Percentiles rank a stretch among this genome's conserved stretches.
These are phyloP conservation scores for Monilinia vaccinii-corymbosi DNA, from an alignment of 2,329 filamentous ascomycete genomes.

Conservation along the genomic window DNA sequence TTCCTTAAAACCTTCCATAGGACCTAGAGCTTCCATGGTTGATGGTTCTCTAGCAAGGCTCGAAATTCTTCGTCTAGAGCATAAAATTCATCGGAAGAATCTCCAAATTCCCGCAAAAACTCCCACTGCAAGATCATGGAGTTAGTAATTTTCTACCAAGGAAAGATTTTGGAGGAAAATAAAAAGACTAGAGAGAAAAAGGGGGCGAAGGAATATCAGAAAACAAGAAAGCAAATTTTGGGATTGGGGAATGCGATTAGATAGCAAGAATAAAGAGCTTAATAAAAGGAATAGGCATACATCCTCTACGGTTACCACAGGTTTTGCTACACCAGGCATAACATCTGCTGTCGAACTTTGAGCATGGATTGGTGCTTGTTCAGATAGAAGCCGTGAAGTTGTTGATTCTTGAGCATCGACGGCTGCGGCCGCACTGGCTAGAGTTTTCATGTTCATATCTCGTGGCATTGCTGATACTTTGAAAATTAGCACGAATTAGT, in stretches of 20 bases:
- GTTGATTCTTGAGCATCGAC: not conserved
- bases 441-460: slow-evolving; percentile 2
- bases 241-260: no score
- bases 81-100: slow-evolving; percentile 27
- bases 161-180: no score
- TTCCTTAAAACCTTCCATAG: not conserved
- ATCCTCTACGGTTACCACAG: slow-evolving; percentile 14
- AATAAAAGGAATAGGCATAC: no score
- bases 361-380: not conserved
- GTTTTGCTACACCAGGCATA: not conserved
- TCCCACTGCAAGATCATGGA: slow-evolving; percentile 13
- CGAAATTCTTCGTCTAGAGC: slow-evolving; percentile 24
- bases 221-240: no score
- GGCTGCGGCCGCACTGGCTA: not conserved
- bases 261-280: no score
- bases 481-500: slow-evolving; percentile 10
- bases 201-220: no score
- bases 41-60: slow-evolving; percentile 19
- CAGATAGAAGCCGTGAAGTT: not conserved
- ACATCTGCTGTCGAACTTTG: not conserved
- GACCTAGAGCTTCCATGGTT: slow-evolving; percentile 7
- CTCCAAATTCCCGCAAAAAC: slow-evolving; percentile 25
- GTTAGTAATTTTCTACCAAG: no score
- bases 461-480: slow-evolving; percentile 7
- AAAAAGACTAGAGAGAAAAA: no score